phyloP scores from a whole-genome alignment of 306 rosid species.

The Benincasa hispida region DNA sequence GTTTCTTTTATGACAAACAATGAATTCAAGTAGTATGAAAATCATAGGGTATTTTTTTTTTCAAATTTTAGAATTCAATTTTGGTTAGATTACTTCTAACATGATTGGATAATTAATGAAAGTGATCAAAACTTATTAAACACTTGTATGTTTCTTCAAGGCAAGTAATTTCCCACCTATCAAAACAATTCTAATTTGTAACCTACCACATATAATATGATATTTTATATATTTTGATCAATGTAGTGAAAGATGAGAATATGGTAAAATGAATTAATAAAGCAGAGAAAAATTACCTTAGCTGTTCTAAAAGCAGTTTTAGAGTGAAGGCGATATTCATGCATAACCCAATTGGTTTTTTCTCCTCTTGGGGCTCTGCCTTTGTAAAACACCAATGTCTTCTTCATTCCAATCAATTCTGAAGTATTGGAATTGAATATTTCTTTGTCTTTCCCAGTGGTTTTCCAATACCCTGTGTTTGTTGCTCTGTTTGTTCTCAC shows the following conservation, averaged over 20 bases:
- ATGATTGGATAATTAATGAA: no score
- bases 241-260: no score
- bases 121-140: no score
- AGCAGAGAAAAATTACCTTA: constrained; percentile 26
- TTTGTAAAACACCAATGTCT: constrained; percentile 81
- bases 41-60: no score
- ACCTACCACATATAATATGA: no score
- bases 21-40: no score
- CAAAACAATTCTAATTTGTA: no score
- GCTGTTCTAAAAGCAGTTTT: constrained; percentile 43
- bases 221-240: no score
- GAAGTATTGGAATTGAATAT: constrained; percentile 48
- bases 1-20: no score
- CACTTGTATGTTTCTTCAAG: background rate
- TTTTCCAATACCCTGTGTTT: constrained; percentile 86
- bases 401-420: constrained; percentile 83
- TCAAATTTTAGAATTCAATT: no score
- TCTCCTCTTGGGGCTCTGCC: constrained; percentile 98
- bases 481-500: constrained; percentile 90
- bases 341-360: constrained; percentile 91
- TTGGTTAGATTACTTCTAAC: no score
- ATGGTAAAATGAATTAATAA: no score
- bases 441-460: constrained; percentile 90
- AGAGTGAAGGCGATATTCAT: constrained; percentile 76
- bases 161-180: background rate